Conservation (phyloP, 768 basidiomycete genomes). For the Paxillus involutus region DNA sequence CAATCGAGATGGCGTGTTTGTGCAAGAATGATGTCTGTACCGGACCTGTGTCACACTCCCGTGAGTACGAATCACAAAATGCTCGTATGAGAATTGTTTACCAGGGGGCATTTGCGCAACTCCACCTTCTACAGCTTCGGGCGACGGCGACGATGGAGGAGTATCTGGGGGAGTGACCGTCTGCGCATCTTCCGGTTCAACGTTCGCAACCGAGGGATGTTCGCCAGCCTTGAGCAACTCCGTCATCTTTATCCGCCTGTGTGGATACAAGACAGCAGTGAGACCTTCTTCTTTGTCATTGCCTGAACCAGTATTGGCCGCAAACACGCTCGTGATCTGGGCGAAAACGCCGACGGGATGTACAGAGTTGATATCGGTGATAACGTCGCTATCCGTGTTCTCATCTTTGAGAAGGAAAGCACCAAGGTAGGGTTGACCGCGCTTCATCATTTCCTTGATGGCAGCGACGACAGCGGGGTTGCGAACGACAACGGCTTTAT, state of each 20-base stretch:
- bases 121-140: conserved; percentile 23
- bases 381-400: conserved; percentile 88
- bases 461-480: conserved; percentile 90
- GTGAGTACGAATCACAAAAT: neutral
- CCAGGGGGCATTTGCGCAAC: conserved; percentile 23
- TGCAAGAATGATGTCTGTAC: conserved; percentile 86
- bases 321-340: conserved; percentile 92
- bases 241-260: conserved; percentile 85
- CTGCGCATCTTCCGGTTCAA: conserved; percentile 38
- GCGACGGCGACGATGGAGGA: conserved; percentile 32
- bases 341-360: conserved; percentile 95
- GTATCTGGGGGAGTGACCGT: conserved; percentile 46
- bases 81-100: conserved; percentile 2
- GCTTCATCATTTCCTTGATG: conserved; percentile 95
- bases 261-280: conserved; percentile 94
- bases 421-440: conserved; percentile 95
- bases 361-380: conserved; percentile 83
- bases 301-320: conserved; percentile 50
- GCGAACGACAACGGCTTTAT: conserved; percentile 94
- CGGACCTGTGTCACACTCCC: conserved; percentile 40
- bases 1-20: conserved; percentile 81
- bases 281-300: conserved; percentile 82
- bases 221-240: conserved; percentile 76
- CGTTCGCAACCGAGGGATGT: conserved; percentile 32
- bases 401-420: conserved; percentile 97